Percentiles rank a stretch among this genome's conserved stretches.
Conservation (phyloP, 2,329 filamentous ascomycete genomes). For the Zymoseptoria tritici region DNA sequence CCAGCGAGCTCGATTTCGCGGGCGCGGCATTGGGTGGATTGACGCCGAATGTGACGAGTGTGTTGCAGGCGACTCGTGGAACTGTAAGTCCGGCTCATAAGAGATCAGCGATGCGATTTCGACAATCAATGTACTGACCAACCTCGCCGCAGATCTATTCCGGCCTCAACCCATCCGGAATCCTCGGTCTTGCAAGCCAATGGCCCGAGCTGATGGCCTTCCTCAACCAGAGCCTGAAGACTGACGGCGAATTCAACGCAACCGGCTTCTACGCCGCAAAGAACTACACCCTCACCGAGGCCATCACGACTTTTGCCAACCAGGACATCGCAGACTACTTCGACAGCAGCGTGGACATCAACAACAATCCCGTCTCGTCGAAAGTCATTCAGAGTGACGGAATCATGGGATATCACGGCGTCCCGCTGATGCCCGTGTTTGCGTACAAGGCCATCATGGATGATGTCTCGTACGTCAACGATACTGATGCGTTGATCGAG, state of each 20-base stretch:
- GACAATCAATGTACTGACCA: neutral
- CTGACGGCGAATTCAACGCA: conserved; percentile 27
- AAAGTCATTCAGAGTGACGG: conserved; percentile 25
- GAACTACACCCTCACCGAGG: conserved; percentile 23
- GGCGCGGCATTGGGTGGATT: conserved; percentile 46
- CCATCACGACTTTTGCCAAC: conserved; percentile 23
- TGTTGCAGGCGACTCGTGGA: conserved; percentile 31
- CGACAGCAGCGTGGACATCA: conserved; percentile 26
- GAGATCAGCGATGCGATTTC: too few species aligned
- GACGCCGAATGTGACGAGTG: conserved; percentile 35
- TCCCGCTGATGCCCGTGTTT: conserved; percentile 43
- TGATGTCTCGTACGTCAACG: conserved; percentile 37
- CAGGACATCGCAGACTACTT: conserved; percentile 39
- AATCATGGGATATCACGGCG: conserved; percentile 35
- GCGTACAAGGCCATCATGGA: conserved; percentile 46
- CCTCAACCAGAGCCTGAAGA: conserved; percentile 24
- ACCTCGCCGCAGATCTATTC: conserved; percentile 8
- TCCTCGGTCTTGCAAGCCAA: conserved; percentile 32
- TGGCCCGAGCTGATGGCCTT: conserved; percentile 26
- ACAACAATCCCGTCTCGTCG: conserved; percentile 20
- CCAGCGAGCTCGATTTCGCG: conserved; percentile 44
- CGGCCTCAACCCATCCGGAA: conserved; percentile 29
- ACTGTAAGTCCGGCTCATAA: neutral
- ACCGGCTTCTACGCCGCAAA: conserved; percentile 29
- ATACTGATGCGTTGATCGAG: conserved; percentile 39